phyloP scores from a whole-genome alignment of 2,329 filamentous ascomycete species.

The Epicoccum sorghinum region DNA sequence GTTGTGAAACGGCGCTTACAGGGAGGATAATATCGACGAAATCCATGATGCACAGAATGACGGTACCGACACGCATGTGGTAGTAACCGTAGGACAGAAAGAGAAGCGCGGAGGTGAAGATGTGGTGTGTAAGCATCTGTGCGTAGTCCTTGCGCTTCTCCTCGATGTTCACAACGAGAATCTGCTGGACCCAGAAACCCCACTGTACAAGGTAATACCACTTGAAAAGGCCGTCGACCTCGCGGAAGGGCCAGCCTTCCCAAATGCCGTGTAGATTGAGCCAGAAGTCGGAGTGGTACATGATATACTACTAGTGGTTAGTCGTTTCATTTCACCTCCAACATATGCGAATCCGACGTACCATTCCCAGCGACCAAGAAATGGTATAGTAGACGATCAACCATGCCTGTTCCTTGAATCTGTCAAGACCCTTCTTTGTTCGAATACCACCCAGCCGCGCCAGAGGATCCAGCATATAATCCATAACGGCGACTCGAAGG shows the following conservation, averaged over 20 bases:
- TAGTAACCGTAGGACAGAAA: slow-evolving; percentile 84
- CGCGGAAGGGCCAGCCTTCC: slow-evolving; percentile 81
- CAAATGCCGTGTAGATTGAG: slow-evolving; percentile 79
- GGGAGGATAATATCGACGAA: slow-evolving; percentile 87
- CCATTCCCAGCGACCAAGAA: slow-evolving; percentile 85
- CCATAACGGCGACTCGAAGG: slow-evolving; percentile 81
- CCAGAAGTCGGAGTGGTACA: slow-evolving; percentile 78
- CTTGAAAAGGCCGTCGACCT: slow-evolving; percentile 77
- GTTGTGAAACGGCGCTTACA: slow-evolving; percentile 52
- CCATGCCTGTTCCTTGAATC: slow-evolving; percentile 96
- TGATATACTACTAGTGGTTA: slow-evolving; percentile 69
- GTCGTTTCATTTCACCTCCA: neutral
- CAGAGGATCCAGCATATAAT: slow-evolving; percentile 82
- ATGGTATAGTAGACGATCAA: slow-evolving; percentile 80
- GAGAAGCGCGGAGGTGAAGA: slow-evolving; percentile 84
- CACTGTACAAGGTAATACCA: slow-evolving; percentile 89
- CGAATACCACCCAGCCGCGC: slow-evolving; percentile 74
- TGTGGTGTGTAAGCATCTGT: slow-evolving; percentile 95
- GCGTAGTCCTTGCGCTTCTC: slow-evolving; percentile 91
- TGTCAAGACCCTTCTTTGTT: slow-evolving; percentile 75
- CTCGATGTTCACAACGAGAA: slow-evolving; percentile 93
- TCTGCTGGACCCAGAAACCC: slow-evolving; percentile 92
- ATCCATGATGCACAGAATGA: slow-evolving; percentile 92
- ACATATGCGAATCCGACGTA: slow-evolving; percentile 50
- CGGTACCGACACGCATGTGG: slow-evolving; percentile 83